Base-by-base conservation (phyloP, 1,284 basidiomycete species). In the Tilletia walkeri region DNA sequence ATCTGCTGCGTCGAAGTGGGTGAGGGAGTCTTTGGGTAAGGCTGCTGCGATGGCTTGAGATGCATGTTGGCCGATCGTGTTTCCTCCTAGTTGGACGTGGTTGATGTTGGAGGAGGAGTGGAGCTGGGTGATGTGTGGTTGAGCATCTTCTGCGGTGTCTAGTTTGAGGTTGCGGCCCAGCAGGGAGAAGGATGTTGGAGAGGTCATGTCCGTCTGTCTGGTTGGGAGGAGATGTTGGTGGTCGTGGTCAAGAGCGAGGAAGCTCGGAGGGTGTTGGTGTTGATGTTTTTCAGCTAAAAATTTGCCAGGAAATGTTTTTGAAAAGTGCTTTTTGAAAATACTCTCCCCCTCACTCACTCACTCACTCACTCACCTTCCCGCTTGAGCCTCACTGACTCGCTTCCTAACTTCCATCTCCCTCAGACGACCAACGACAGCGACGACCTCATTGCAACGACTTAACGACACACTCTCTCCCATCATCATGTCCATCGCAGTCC, bases 1-100 rank as follows among this genome's bases (percentile, higher is more conserved):
- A 86, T 98, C 96, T 65, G 94, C 92, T 77, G 48, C 92, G 86
- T 98, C 91, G 76, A 66, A 12, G 41, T 45, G 24, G 18, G 14
- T 20, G 65, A 66, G 65, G 14, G 7, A 16, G 45, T 38, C 14
- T 18, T 1, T 30, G 20, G 48, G 65, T 70, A 99, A 86, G 67
- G 92, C 91, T 65, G 90, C 90, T 67, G 91, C 94, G 56, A 99
- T 88, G 45, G 92, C 92, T 80, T 90, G 84, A 71, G 93, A 92
- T 50, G 95, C 95, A 81, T 92, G 93, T 38, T 96, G 89, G 69
- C 96, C 95, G 68, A 98, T 87, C n/a, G 94, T 95, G 85, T 99
- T 98, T 38, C 94, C 95, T 68, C 94, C 92, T 71, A 99, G 88
- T 82, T 95, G 91, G 74, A 99, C 90, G 85, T 96, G 94, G 84